Evolutionary conservation across 768 basidiomycete genomes (phyloP), one percentile per base, ranked within the genome.

Genomic region (Phylloporus sp.): DNA sequence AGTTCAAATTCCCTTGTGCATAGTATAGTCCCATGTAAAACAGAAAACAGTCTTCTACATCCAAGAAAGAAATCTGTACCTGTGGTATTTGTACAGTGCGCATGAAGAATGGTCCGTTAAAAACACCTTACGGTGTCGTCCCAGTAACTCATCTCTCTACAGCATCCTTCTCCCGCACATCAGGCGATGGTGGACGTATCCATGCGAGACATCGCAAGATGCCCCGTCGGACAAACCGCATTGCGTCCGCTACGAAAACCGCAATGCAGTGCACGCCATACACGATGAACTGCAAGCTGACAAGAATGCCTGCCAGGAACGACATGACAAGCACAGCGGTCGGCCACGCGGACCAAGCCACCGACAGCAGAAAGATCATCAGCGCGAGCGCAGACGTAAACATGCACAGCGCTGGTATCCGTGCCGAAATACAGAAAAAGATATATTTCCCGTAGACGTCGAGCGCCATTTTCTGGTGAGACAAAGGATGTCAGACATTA

Each of bases 401-500:
- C 72, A 83, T 79, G 62, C 82, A 81, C 7, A 87, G 55, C 0
- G 79, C 76, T 0, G 86, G 87, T 12, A 86, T 69, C 20, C 85
- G 78, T 6, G 86, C 74, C 1, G 82, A 80, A 13, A 89, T 73
- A 26, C 81, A 74, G 65, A 89, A 89, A 71, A 86, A 88, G 50
- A 85, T 72, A 64, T 84, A 85, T 10, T 76, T 75, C 22, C 71
- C 73, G 55, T 80, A 84, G 28, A 88, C 54, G 59, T 86, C 86
- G 8, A 60, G 65, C 0, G 86, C 55, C 54, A 63, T 50, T 60
- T 49, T 64, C 64, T 66, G 41, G 13, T 10, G 42, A 1, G 11
- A 15, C 12, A 18, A n/a, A 23, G n/a, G 2, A 23, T 35, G 13
- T 34, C 23, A 3, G 66, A 16, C 13, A 23, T 6, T 5, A 24